Conservation (phyloP, 768 basidiomycete genomes). For the Pulveroboletus sp. region DNA sequence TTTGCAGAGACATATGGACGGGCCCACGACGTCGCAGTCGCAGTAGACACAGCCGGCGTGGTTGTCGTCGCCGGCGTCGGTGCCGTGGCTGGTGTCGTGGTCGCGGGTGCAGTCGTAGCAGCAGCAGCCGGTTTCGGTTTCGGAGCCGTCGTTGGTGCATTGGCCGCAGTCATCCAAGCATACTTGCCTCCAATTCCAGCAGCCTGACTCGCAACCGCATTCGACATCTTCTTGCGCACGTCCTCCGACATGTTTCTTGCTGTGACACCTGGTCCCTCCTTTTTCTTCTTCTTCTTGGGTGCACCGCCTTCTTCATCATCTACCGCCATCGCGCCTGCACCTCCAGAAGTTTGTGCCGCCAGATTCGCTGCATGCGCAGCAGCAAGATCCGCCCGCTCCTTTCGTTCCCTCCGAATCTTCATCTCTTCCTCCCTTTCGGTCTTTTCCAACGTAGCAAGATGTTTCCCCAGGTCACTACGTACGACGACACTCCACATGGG, state of each 20-base stretch:
- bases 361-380: conserved; percentile 67
- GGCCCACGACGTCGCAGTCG: conserved; percentile 47
- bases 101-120: conserved; percentile 31
- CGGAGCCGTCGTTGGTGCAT: conserved; percentile 39
- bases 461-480: conserved; percentile 76
- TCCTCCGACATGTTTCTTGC: conserved; percentile 91
- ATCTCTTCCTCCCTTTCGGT: conserved; percentile 84
- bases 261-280: conserved; percentile 80
- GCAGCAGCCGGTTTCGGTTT: conserved; percentile 36
- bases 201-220: conserved; percentile 84
- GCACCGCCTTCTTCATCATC: conserved; percentile 53
- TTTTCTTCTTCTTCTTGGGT: conserved; percentile 79
- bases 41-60: conserved; percentile 28
- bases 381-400: conserved; percentile 70
- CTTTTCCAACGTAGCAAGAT: conserved; percentile 71
- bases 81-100: conserved; percentile 23
- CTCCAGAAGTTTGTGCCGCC: conserved; percentile 52
- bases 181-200: conserved; percentile 84
- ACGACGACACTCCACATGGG: conserved; percentile 86
- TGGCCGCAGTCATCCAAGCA: conserved; percentile 82
- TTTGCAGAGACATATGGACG: conserved; percentile 61
- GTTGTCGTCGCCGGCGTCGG: conserved; percentile 32
- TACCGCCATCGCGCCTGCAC: conserved; percentile 23
- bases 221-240: conserved; percentile 88
- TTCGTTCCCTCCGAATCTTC: conserved; percentile 69